These are phyloP conservation scores for Chimonanthus salicifolius DNA, from an alignment of 164 flowering plant species.

Conservation along the genomic window DNA sequence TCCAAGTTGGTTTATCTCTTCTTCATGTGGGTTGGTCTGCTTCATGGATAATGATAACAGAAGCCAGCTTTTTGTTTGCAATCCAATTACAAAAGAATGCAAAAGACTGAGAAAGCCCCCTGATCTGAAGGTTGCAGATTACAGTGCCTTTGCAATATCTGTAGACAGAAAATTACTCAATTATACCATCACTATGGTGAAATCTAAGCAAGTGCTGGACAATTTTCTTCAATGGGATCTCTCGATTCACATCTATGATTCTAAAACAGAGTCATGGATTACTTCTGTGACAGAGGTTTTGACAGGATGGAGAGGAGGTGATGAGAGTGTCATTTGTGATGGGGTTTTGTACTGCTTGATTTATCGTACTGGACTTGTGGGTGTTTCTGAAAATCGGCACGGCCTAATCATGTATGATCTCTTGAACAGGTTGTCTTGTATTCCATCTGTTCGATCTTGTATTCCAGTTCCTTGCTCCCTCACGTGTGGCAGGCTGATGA, in stretches of 20 bases:
- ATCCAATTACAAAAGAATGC: constrained; percentile 64
- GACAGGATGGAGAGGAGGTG: constrained; percentile 93
- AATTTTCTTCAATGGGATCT: constrained; percentile 80
- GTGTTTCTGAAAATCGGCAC: constrained; percentile 51
- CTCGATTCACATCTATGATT: constrained; percentile 63
- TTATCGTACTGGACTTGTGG: constrained; percentile 60
- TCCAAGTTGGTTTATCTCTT: constrained; percentile 63
- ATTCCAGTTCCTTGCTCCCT: constrained; percentile 77
- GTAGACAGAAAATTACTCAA: constrained; percentile 34
- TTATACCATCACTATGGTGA: constrained; percentile 62
- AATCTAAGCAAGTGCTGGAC: constrained; percentile 78
- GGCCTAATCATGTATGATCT: constrained; percentile 62
- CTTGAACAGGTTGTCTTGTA: constrained; percentile 33
- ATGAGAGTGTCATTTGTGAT: constrained; percentile 80
- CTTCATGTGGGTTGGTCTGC: constrained; percentile 80
- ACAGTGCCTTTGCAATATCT: constrained; percentile 71
- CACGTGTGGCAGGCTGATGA: constrained; percentile 90
- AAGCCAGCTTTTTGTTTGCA: constrained; percentile 63
- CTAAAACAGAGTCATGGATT: constrained; percentile 58
- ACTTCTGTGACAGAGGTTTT: constrained; percentile 58
- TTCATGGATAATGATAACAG: constrained; percentile 72
- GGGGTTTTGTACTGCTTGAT: constrained; percentile 70
- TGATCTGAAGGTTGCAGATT: constrained; percentile 57
- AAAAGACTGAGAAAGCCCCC: constrained; percentile 58
- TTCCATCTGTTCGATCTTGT: constrained; percentile 42